phyloP scores from a whole-genome alignment of 2,329 filamentous ascomycete genomes.

The Calycina herbarum region DNA sequence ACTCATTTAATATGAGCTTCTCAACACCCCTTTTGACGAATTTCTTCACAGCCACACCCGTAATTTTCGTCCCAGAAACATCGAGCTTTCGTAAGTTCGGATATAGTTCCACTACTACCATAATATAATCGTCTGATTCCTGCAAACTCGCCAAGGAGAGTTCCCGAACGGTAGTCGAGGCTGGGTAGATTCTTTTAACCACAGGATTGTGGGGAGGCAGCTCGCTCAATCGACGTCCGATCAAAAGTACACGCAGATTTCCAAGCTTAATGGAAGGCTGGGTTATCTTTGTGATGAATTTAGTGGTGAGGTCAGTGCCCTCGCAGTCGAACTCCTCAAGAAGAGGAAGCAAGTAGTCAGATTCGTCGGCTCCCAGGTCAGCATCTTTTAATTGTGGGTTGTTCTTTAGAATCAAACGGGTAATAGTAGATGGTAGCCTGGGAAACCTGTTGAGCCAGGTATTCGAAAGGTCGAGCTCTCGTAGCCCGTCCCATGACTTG shows the following conservation, averaged over 20 bases:
- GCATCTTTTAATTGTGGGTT: slow-evolving; percentile 18
- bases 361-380: slow-evolving; percentile 9
- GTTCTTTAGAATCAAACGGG: slow-evolving; percentile 27
- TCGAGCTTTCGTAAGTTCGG: slow-evolving; percentile 33
- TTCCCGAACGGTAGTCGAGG: slow-evolving; percentile 28
- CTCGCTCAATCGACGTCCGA: slow-evolving; percentile 25
- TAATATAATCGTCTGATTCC: slow-evolving; percentile 22
- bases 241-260: slow-evolving; percentile 29
- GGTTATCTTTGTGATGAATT: slow-evolving; percentile 22
- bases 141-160: slow-evolving; percentile 24
- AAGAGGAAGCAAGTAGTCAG: slow-evolving; percentile 23
- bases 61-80: slow-evolving; percentile 33
- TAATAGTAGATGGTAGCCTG: slow-evolving; percentile 31
- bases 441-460: slow-evolving; percentile 23
- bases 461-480: slow-evolving; percentile 30
- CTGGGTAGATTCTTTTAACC: slow-evolving; percentile 26
- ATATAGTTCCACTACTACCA: slow-evolving; percentile 29
- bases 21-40: slow-evolving; percentile 35
- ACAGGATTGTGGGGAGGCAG: background rate
- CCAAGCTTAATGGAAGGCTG: slow-evolving; percentile 22
- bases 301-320: slow-evolving; percentile 20
- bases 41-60: slow-evolving; percentile 38
- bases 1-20: slow-evolving; percentile 32
- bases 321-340: slow-evolving; percentile 33
- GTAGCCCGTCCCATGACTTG: slow-evolving; percentile 23